Percentiles rank a stretch among this genome's conserved stretches.
Evolutionary conservation across 2,329 filamentous ascomycete genomes (phyloP).

Genomic region (Diaporthe destruens): DNA sequence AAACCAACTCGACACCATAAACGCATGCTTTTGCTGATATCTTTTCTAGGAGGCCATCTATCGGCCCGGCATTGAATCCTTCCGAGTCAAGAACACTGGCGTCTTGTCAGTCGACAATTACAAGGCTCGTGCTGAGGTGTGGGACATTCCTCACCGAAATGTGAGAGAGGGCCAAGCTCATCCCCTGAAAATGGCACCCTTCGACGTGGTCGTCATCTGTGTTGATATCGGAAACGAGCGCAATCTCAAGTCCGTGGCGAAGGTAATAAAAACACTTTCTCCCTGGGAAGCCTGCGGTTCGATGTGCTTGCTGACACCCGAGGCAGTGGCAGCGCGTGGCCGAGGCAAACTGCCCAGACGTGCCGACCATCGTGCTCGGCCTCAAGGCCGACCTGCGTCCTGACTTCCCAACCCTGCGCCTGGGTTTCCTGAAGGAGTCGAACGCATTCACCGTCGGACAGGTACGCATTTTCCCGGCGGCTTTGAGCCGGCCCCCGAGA

Average conservation of each 20-base stretch:
- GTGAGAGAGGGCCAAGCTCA: slow-evolving; percentile 19
- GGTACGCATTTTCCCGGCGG: slow-evolving; percentile 42
- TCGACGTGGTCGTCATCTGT: slow-evolving; percentile 55
- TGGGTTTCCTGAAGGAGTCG: slow-evolving; percentile 46
- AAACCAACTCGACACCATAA: no score
- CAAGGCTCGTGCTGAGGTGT: slow-evolving; percentile 43
- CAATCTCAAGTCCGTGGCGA: slow-evolving; percentile 47
- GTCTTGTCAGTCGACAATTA: slow-evolving; percentile 23
- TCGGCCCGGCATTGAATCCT: background rate
- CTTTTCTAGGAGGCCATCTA: background rate
- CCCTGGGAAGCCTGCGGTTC: background rate
- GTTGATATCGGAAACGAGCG: slow-evolving; percentile 50
- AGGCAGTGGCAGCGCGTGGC: slow-evolving; percentile 46
- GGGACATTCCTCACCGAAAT: slow-evolving; percentile 46
- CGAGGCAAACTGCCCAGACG: slow-evolving; percentile 49
- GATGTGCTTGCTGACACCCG: slow-evolving; percentile 33
- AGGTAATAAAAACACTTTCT: slow-evolving; percentile 45
- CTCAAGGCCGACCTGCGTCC: slow-evolving; percentile 78
- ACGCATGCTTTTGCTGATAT: background rate
- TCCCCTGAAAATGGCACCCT: slow-evolving; percentile 44
- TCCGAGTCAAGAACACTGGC: background rate
- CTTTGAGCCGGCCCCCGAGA: no score
- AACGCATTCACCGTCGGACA: slow-evolving; percentile 46
- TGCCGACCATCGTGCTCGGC: slow-evolving; percentile 79
- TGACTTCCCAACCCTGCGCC: slow-evolving; percentile 45